Base-by-base conservation (phyloP, 371 early-diverging fungal species). In the Apophysomyces ossiformis region DNA sequence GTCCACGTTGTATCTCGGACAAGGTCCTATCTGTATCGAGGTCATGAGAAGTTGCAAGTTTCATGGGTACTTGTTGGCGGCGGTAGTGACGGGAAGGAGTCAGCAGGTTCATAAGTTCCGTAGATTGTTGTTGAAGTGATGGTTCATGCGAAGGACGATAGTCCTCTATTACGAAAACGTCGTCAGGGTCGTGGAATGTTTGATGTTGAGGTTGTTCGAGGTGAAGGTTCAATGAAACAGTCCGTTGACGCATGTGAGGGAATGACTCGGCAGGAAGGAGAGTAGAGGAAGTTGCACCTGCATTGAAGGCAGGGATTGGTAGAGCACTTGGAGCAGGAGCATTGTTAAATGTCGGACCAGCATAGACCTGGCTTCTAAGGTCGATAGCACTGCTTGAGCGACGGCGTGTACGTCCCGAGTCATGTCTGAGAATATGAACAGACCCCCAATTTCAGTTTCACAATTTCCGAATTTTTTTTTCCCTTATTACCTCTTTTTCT, bases 311-410 rank as follows among this genome's bases (percentile, higher is more conserved):
- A 60, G 93, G 93, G 66, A 93, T 83, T 37, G 93, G 93, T 45
- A 93, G 74, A 37, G 85, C 82, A 62, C 83, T 82, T 1, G 93
- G 89, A 16, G 90, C 88, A 60, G 93, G 93, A 16, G 93, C 87
- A 78, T 92, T 93, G 67, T 89, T 91, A 69, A 93, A 93, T 39
- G 87, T 89, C 12, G 93, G 91, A 44, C 93, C 93, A 46, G 92
- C 92, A 67, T 92, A 93, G 37, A 87, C 78, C 67, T 75, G 78
- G 46, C 47, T 64, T 36, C 69, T 50, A 9, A 50, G 21, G 21
- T 50, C 54, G 21, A 50, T 50, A 50, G 59, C 60, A 66, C 66
- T 59, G 39, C 46, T 64, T 47, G 63, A 37, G 37, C 35, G 56
- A 54, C 35, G 63, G 26, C 45, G 63, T 4, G 54, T 60, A 16